phyloP scores from a whole-genome alignment of 306 rosid genomes.

The Cucumis cinereus region DNA sequence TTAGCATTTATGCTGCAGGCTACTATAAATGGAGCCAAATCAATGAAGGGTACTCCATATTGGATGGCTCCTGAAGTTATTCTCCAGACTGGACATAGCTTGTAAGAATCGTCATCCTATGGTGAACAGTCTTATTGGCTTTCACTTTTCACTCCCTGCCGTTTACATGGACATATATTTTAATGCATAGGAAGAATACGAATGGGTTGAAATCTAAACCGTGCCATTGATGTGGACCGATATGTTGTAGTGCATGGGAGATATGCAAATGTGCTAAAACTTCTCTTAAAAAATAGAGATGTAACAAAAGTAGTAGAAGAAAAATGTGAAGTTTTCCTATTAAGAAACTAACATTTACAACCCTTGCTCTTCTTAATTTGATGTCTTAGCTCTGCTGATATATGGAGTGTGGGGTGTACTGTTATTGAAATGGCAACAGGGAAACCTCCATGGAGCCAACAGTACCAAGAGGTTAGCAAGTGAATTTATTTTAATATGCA shows the following conservation, averaged over 20 bases:
- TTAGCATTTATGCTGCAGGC: constrained; percentile 42
- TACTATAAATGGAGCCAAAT: constrained; percentile 77
- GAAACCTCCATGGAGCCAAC: constrained; percentile 98
- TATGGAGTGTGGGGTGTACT: constrained; percentile 98
- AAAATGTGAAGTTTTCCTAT: neutral
- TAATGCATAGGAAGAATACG: neutral
- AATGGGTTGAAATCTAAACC: neutral
- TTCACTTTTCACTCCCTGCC: neutral
- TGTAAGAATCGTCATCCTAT: constrained; percentile 35
- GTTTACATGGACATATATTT: neutral
- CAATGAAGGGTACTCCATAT: constrained; percentile 95
- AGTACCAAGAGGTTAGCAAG: constrained; percentile 69
- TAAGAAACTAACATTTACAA: neutral
- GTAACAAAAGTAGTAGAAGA: neutral
- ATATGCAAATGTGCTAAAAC: neutral
- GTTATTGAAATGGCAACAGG: constrained; percentile 98
- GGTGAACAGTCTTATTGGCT: neutral
- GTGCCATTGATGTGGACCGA: neutral
- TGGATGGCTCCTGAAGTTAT: constrained; percentile 99
- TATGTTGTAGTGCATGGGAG: neutral
- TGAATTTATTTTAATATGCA: constrained; percentile 2
- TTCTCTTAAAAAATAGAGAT: neutral
- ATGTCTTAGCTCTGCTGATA: constrained; percentile 69
- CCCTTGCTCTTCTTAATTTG: neutral
- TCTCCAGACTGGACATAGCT: constrained; percentile 90